Conservation (phyloP, 176 grass and related monocot species). For the Paspalum vaginatum region DNA sequence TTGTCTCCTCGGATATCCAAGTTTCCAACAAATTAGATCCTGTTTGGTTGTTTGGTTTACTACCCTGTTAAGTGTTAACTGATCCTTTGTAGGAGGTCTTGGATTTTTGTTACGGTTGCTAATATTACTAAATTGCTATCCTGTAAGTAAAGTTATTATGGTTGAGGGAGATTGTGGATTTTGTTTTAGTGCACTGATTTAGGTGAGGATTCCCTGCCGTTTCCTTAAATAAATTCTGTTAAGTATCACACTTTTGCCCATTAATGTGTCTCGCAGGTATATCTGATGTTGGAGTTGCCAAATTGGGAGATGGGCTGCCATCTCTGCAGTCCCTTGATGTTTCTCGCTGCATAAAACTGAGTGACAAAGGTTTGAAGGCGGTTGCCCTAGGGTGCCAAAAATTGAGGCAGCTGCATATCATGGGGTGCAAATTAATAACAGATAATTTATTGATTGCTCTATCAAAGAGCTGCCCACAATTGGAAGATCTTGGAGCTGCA, state of each 20-base stretch:
- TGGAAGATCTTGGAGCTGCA: slow-evolving; percentile 72
- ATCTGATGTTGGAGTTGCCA: slow-evolving; percentile 68
- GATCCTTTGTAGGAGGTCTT: neutral
- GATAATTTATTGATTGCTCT: slow-evolving; percentile 67
- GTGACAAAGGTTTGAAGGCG: slow-evolving; percentile 65
- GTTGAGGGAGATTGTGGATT: neutral
- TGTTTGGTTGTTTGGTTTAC: slow-evolving; percentile 20
- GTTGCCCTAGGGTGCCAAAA: slow-evolving; percentile 61
- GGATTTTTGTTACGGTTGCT: neutral
- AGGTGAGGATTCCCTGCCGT: neutral
- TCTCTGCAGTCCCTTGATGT: slow-evolving; percentile 73
- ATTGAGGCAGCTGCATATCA: slow-evolving; percentile 60
- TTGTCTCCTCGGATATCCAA: slow-evolving; percentile 11
- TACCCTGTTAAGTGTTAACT: neutral
- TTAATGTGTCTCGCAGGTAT: slow-evolving; percentile 53
- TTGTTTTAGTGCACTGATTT: slow-evolving; percentile 24
- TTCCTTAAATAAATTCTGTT: neutral
- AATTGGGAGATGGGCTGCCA: slow-evolving; percentile 54
- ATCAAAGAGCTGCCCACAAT: slow-evolving; percentile 62
- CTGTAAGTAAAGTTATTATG: neutral
- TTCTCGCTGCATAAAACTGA: slow-evolving; percentile 85
- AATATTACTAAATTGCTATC: slow-evolving; percentile 9
- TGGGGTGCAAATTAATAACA: slow-evolving; percentile 69
- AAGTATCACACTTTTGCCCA: neutral
- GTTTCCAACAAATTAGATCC: neutral